A percentile compares a stretch with the other conserved stretches of the same genome.
Evolutionary conservation across 1,139 yeast species (phyloP).

Genomic region (Meyerozyma carpophila): DNA sequence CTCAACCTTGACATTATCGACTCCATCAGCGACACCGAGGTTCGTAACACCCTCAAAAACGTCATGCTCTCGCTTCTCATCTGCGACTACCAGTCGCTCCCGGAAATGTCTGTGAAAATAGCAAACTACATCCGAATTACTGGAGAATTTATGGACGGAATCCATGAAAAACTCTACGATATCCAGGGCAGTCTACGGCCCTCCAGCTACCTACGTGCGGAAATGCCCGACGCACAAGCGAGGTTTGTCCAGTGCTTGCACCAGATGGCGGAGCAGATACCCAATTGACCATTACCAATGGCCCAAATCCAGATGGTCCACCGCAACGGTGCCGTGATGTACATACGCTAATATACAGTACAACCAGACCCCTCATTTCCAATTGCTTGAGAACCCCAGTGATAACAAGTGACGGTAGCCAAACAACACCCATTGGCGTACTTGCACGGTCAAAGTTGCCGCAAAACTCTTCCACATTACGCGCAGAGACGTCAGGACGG

Average conservation of each 20-base stretch:
- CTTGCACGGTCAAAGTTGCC: background rate
- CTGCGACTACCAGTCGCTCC: conserved; percentile 11
- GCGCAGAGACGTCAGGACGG: background rate
- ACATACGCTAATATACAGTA: background rate
- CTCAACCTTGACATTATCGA: conserved; percentile 9
- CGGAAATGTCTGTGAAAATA: conserved; percentile 4
- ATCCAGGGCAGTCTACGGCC: conserved; percentile 5
- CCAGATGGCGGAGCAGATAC: conserved; percentile 3
- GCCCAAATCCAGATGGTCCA: too few species aligned
- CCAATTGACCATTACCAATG: background rate
- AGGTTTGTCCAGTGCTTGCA: conserved; percentile 8
- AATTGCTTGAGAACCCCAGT: background rate
- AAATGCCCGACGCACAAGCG: conserved; percentile 3
- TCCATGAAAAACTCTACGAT: conserved; percentile 7
- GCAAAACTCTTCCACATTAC: background rate
- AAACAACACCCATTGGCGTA: background rate
- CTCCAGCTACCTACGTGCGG: conserved; percentile 9
- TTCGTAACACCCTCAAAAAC: conserved; percentile 9
- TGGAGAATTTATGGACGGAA: conserved; percentile 7
- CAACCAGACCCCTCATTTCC: background rate
- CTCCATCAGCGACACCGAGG: conserved; percentile 4
- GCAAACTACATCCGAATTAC: conserved; percentile 7
- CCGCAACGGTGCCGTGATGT: too few species aligned
- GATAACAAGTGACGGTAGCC: background rate
- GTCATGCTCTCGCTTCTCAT: conserved; percentile 10